phyloP scores from a whole-genome alignment of 257 asterid species.

The Nicotiana paniculata region DNA sequence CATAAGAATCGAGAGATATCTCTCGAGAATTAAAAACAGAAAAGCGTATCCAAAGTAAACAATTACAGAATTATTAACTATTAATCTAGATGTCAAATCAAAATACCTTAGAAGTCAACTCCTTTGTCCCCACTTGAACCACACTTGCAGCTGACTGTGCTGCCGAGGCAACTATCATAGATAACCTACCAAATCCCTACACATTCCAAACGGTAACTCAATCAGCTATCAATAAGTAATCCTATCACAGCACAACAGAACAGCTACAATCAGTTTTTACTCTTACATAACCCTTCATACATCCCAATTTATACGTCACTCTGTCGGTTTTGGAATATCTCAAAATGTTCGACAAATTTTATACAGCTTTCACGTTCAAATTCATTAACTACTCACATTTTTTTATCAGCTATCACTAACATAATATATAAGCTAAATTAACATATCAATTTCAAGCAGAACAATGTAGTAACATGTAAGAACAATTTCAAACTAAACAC shows the following conservation, averaged over 20 bases:
- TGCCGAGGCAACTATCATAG: constrained; percentile 78
- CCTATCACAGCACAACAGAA: neutral
- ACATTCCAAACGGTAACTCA: neutral
- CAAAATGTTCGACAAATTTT: neutral
- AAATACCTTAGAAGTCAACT: constrained; percentile 66
- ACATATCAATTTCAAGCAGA: neutral
- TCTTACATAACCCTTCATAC: neutral
- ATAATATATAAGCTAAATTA: neutral
- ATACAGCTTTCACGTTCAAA: too few relatives aligned
- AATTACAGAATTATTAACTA: neutral
- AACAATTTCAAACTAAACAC: too few relatives aligned
- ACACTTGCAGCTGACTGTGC: constrained; percentile 85
- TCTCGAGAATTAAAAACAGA: too few relatives aligned
- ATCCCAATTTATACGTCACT: neutral
- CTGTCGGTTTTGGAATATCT: neutral
- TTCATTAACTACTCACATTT: neutral
- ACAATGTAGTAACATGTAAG: too few relatives aligned
- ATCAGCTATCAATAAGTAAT: neutral
- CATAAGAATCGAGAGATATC: too few relatives aligned
- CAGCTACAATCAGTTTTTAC: neutral
- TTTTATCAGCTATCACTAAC: neutral
- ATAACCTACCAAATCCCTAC: constrained; percentile 84
- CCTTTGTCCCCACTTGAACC: constrained; percentile 88
- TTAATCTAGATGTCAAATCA: neutral
- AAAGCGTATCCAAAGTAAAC: neutral